Percentiles rank a stretch among this genome's conserved stretches.
Conservation (phyloP, 371 early-diverging fungal genomes). For the Dinochytrium kinnereticum region DNA sequence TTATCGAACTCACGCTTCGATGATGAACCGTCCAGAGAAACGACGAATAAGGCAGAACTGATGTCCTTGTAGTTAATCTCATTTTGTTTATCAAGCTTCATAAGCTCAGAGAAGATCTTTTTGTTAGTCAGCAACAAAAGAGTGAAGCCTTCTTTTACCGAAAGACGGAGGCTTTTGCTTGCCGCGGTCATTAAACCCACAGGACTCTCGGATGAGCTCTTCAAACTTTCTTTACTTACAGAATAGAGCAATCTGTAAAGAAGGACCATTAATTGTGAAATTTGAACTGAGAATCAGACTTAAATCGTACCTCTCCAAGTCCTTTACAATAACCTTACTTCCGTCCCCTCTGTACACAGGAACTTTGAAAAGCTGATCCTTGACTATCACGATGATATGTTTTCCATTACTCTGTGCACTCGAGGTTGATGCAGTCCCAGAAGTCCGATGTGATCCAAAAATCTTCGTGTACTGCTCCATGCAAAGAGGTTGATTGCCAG, state of each 20-base stretch:
- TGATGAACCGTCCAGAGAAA: conserved; percentile 82
- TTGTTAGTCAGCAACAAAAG: no score
- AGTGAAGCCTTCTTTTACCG: no score
- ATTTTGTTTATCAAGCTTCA: conserved; percentile 59
- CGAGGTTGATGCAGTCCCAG: conserved; percentile 64
- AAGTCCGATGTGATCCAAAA: conserved; percentile 84
- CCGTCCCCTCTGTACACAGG: conserved; percentile 66
- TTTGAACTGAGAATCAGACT: no score
- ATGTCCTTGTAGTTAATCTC: conserved; percentile 67
- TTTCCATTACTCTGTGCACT: conserved; percentile 57
- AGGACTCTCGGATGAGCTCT: conserved; percentile 55
- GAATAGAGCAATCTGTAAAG: conserved; percentile 45
- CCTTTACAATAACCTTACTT: conserved; percentile 37
- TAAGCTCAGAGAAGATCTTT: conserved; percentile 40
- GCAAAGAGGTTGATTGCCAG: conserved; percentile 73
- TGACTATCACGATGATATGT: conserved; percentile 82
- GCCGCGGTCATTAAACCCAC: conserved; percentile 80
- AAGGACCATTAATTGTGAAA: no score
- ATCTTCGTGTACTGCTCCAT: conserved; percentile 89
- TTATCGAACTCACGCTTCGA: conserved; percentile 45
- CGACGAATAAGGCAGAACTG: conserved; percentile 80
- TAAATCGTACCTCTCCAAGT: conserved; percentile 63
- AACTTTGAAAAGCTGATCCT: conserved; percentile 81
- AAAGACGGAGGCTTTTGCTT: background rate
- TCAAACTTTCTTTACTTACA: conserved; percentile 44